Percentiles rank a stretch among this genome's conserved stretches.
These are phyloP conservation scores for Tremella yokohamensis DNA, from an alignment of 768 basidiomycete species.

Conservation along the genomic window DNA sequence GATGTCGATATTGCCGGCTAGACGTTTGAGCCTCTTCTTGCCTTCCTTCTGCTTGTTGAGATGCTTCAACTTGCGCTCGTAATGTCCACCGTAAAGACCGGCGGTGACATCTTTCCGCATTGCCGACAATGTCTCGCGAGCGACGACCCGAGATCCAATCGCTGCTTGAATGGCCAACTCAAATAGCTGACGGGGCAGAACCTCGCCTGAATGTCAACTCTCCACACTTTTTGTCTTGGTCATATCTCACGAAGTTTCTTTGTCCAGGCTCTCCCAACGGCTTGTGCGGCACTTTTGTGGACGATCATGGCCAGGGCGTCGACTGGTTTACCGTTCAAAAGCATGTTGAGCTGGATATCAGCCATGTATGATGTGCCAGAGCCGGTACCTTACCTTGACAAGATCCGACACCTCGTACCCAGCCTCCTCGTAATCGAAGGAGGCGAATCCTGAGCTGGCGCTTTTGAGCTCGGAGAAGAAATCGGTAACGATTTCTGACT, in stretches of 20 bases:
- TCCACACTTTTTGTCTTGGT: neutral
- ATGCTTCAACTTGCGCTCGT: constrained; percentile 72
- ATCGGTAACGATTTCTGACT: constrained; percentile 76
- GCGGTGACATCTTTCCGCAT: constrained; percentile 76
- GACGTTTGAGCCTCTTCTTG: constrained; percentile 80
- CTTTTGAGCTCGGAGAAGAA: constrained; percentile 95
- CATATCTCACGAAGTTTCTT: constrained; percentile 73
- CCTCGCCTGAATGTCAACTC: constrained; percentile 57
- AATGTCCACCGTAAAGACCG: constrained; percentile 90
- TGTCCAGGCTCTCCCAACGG: constrained; percentile 76
- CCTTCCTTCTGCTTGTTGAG: constrained; percentile 76
- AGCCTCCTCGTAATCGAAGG: constrained; percentile 81
- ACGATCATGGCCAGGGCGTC: constrained; percentile 92
- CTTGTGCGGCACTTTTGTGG: constrained; percentile 72
- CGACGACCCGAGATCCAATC: constrained; percentile 78
- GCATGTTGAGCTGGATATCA: constrained; percentile 70
- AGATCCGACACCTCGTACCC: constrained; percentile 79
- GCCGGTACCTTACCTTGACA: constrained; percentile 62
- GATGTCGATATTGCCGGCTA: constrained; percentile 70
- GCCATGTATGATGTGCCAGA: constrained; percentile 2
- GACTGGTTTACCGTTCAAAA: constrained; percentile 81
- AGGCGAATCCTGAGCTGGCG: constrained; percentile 53
- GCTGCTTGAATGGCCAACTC: constrained; percentile 95
- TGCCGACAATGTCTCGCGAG: constrained; percentile 81
- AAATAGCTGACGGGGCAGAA: constrained; percentile 87